Percentiles rank a stretch among this genome's conserved stretches.
Conservation (phyloP, 139 green algal species). For the Edaphochlamys debaryana region DNA sequence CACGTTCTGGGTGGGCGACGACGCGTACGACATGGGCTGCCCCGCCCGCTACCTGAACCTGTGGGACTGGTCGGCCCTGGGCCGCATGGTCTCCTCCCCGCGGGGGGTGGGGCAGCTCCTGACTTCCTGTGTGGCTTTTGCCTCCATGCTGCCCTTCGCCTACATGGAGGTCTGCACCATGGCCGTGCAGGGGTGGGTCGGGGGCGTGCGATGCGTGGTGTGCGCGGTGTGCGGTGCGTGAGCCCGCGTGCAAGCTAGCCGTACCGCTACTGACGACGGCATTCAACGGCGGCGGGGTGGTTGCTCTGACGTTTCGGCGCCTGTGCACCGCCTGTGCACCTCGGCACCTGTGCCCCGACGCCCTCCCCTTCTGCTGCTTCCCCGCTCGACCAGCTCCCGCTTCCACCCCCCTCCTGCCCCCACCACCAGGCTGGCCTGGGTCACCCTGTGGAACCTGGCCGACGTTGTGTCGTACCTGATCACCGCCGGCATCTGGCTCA, state of each 20-base stretch:
- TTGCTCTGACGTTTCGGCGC: too few relatives aligned
- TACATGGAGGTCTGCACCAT: conserved; percentile 65
- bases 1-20: too few relatives aligned
- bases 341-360: too few relatives aligned
- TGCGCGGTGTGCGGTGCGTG: not conserved
- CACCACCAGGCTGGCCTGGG: conserved; percentile 26
- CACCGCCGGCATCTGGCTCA: conserved; percentile 38
- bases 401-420: too few relatives aligned
- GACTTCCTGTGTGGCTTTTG: conserved; percentile 4
- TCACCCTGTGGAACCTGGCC: conserved; percentile 47
- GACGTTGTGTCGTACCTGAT: conserved; percentile 53
- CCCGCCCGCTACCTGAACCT: not conserved
- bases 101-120: conserved; percentile 30
- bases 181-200: conserved; percentile 41
- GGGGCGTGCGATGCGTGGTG: not conserved
- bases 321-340: too few relatives aligned
- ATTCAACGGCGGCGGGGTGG: too few relatives aligned
- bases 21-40: not conserved
- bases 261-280: too few relatives aligned
- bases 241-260: too few relatives aligned
- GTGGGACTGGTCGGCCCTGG: conserved; percentile 25
- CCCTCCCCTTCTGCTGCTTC: too few relatives aligned
- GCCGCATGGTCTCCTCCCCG: not conserved
- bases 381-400: too few relatives aligned
- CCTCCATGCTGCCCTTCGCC: conserved; percentile 52